Percentiles rank a stretch among this genome's conserved stretches.
phyloP scores from a whole-genome alignment of 208 protist genomes.

The Leishmania braziliensis region DNA sequence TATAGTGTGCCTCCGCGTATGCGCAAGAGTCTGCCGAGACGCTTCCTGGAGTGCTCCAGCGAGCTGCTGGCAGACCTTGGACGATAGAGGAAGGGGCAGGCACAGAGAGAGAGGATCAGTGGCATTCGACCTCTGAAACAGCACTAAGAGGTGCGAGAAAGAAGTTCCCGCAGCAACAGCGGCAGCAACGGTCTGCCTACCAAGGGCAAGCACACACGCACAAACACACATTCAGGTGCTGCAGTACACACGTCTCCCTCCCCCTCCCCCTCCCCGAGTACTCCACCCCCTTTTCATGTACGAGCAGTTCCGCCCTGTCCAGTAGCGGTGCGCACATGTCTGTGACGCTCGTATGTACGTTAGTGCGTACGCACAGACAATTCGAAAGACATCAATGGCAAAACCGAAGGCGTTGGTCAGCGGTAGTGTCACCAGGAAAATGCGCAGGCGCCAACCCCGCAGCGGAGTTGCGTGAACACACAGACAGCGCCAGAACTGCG shows the following conservation, averaged over 20 bases:
- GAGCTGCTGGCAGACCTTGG: slow-evolving; percentile 18
- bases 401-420: background rate
- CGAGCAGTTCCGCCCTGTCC: background rate
- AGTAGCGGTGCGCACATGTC: background rate
- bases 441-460: background rate
- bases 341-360: background rate
- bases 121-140: background rate
- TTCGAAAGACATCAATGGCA: background rate
- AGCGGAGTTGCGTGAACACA: background rate
- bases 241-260: background rate
- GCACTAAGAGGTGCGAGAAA: background rate
- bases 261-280: background rate
- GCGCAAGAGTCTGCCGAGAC: slow-evolving; percentile 52
- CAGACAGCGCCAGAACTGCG: background rate
- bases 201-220: background rate
- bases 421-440: background rate
- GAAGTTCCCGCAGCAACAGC: background rate
- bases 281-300: background rate
- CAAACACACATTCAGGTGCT: background rate
- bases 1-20: slow-evolving; percentile 35
- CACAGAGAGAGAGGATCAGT: background rate
- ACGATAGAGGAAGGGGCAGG: background rate
- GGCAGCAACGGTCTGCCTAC: background rate
- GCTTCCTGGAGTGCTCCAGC: slow-evolving; percentile 59
- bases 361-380: background rate